These are phyloP conservation scores for Rhododendron vialii DNA, from an alignment of 148 eudicot species.

Conservation along the genomic window DNA sequence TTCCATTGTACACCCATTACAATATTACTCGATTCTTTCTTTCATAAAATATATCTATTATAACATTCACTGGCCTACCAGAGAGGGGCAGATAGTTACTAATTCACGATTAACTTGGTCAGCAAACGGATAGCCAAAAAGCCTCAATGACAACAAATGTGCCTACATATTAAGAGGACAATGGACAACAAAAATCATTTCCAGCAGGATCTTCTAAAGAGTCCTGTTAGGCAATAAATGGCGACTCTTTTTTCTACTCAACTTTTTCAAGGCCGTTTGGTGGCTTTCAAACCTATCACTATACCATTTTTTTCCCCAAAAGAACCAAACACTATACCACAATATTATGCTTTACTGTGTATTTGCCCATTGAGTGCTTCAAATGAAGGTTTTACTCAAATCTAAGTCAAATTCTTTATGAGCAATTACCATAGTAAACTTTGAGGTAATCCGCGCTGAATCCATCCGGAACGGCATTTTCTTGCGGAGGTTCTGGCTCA, in stretches of 20 bases:
- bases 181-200: not conserved
- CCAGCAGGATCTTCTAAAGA: not conserved
- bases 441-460: constrained; percentile 63
- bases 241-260: not conserved
- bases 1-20: not conserved
- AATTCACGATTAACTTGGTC: not conserved
- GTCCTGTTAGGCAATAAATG: not conserved
- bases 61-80: not conserved
- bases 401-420: not conserved
- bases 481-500: constrained; percentile 20
- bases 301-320: too few relatives aligned
- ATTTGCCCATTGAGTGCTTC: not conserved
- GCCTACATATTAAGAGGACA: not conserved
- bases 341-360: not conserved
- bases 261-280: not conserved
- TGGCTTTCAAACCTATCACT: not conserved
- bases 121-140: not conserved
- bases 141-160: not conserved
- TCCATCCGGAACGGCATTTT: constrained; percentile 31
- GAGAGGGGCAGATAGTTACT: not conserved
- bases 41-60: not conserved
- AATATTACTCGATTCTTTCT: not conserved
- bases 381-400: not conserved
- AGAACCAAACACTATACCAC: not conserved
- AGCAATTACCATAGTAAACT: constrained; percentile 58